Conservation (phyloP, 805 yeast genomes). For the Zygoascus flipseniorum region DNA sequence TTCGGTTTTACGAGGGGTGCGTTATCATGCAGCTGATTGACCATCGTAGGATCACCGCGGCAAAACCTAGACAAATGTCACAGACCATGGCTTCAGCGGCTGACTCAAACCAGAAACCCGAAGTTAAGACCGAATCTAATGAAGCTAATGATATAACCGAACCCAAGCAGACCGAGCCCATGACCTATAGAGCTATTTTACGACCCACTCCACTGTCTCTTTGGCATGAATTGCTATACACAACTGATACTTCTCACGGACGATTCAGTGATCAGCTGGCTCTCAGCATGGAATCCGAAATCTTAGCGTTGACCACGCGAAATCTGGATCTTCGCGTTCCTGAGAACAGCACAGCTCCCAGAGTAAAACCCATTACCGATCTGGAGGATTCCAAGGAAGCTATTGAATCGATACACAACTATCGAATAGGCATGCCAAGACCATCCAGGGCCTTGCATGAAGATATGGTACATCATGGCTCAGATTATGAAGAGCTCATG, state of each 20-base stretch:
- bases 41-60: constrained; percentile 45
- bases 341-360: background rate
- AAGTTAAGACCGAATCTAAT: background rate
- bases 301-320: constrained; percentile 67
- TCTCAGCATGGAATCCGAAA: constrained; percentile 80
- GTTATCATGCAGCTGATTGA: constrained; percentile 79
- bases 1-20: constrained; percentile 83
- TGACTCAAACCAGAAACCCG: background rate
- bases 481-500: constrained; percentile 90
- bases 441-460: constrained; percentile 47
- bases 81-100: constrained; percentile 1
- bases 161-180: constrained; percentile 39
- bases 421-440: constrained; percentile 29
- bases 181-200: constrained; percentile 67
- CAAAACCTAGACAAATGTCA: background rate
- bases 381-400: constrained; percentile 8
- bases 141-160: background rate
- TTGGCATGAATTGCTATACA: constrained; percentile 77
- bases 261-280: constrained; percentile 73
- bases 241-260: constrained; percentile 62
- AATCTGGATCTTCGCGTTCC: constrained; percentile 70
- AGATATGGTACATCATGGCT: constrained; percentile 58
- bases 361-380: constrained; percentile 26
- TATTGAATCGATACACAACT: constrained; percentile 13
- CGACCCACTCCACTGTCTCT: constrained; percentile 73